Percentiles rank a stretch among this genome's conserved stretches.
phyloP scores from a whole-genome alignment of 208 protist genomes.

The Acanthamoeba sp. region DNA sequence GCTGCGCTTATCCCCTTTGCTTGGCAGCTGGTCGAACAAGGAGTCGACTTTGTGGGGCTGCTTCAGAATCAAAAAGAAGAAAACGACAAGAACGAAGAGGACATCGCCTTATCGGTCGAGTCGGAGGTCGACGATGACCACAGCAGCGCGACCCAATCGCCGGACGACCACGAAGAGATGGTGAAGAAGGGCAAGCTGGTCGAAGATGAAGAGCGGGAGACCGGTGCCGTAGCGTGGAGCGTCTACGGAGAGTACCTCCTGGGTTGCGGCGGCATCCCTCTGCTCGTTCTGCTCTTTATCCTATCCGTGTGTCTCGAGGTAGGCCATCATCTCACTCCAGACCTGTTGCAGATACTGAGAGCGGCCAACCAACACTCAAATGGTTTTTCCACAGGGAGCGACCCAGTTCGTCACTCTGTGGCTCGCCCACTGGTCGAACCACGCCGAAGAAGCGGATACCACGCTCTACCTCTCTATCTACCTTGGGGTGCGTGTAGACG shows the following conservation, averaged over 20 bases:
- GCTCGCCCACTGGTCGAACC: not conserved
- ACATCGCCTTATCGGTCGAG: no score
- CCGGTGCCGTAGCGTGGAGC: constrained; percentile 76
- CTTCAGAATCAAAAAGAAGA: not conserved
- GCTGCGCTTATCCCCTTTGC: not conserved
- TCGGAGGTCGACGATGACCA: no score
- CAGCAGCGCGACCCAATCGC: not conserved
- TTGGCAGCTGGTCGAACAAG: constrained; percentile 51
- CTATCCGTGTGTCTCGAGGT: constrained; percentile 46
- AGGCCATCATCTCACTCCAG: not conserved
- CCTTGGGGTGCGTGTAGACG: not conserved
- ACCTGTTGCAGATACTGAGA: no score
- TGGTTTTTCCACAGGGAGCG: not conserved
- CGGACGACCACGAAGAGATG: constrained; percentile 33
- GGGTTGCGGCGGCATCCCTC: not conserved
- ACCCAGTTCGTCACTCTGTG: not conserved
- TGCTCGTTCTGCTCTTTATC: constrained; percentile 12
- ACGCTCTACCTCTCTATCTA: constrained; percentile 24
- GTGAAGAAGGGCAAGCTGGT: constrained; percentile 41
- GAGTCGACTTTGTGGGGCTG: constrained; percentile 70
- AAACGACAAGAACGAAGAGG: not conserved
- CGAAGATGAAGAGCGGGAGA: constrained; percentile 75
- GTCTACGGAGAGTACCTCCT: constrained; percentile 76
- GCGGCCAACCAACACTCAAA: no score
- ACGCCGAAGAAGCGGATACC: constrained; percentile 20